Conservation (phyloP, 495 filamentous ascomycete genomes). For the Lasiosphaeria miniovina region DNA sequence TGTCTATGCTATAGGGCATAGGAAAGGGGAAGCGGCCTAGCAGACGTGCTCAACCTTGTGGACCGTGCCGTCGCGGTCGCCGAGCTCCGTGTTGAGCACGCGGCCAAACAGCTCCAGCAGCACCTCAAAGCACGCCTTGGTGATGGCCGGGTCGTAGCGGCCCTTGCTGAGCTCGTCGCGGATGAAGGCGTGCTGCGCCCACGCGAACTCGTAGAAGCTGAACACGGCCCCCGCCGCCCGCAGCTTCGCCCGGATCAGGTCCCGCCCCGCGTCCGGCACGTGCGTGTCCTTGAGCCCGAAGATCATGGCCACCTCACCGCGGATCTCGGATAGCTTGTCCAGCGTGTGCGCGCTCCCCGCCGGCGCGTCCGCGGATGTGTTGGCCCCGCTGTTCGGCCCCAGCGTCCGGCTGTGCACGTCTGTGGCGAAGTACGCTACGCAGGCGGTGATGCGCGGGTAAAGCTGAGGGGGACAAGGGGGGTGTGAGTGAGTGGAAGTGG, state of each 20-base stretch:
- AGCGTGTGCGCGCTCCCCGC: slow-evolving; percentile 40
- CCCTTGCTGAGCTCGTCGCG: slow-evolving; percentile 94
- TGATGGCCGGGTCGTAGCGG: slow-evolving; percentile 83
- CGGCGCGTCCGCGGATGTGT: slow-evolving; percentile 31
- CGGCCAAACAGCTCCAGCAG: slow-evolving; percentile 81
- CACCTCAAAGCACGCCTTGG: slow-evolving; percentile 89
- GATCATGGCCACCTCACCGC: slow-evolving; percentile 81
- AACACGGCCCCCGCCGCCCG: slow-evolving; percentile 72
- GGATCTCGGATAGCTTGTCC: slow-evolving; percentile 57
- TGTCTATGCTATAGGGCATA: too few relatives aligned
- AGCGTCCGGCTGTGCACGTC: slow-evolving; percentile 80
- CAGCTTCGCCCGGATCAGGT: slow-evolving; percentile 80
- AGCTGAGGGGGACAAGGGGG: slow-evolving; percentile 36
- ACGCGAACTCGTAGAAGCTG: slow-evolving; percentile 83
- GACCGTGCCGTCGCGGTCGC: slow-evolving; percentile 41
- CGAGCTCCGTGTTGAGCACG: slow-evolving; percentile 73
- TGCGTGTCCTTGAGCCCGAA: slow-evolving; percentile 91
- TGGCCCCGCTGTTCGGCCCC: slow-evolving; percentile 44
- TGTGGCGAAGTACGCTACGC: slow-evolving; percentile 89
- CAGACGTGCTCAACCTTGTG: slow-evolving; percentile 29
- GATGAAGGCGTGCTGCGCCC: slow-evolving; percentile 95
- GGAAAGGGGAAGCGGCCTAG: slow-evolving; percentile 8
- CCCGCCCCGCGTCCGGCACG: slow-evolving; percentile 79
- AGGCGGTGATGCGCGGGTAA: slow-evolving; percentile 69
- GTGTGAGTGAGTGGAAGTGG: background rate